Percentiles rank a stretch among this genome's conserved stretches.
These are phyloP conservation scores for Monascus ruber DNA, from an alignment of 2,329 filamentous ascomycete genomes.

Conservation along the genomic window DNA sequence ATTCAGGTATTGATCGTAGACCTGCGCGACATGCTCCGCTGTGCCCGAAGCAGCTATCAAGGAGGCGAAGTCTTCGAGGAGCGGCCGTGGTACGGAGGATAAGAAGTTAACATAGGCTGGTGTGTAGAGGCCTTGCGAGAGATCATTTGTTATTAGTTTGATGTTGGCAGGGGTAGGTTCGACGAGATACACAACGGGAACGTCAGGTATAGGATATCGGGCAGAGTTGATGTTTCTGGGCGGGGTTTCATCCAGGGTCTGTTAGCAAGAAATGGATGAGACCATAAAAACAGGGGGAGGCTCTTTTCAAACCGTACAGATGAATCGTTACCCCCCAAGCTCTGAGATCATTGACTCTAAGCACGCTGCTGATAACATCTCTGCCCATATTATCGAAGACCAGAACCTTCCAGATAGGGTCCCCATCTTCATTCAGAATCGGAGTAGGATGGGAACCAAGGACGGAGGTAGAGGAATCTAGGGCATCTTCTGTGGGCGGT, in stretches of 20 bases:
- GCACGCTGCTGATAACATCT: conserved; percentile 92
- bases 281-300: conserved; percentile 6
- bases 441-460: conserved; percentile 59
- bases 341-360: conserved; percentile 85
- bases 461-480: conserved; percentile 53
- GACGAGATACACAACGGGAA: conserved; percentile 91
- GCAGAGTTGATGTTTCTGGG: conserved; percentile 64
- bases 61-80: conserved; percentile 88
- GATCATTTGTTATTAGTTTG: conserved; percentile 69
- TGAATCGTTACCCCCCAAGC: conserved; percentile 95
- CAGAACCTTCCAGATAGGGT: conserved; percentile 94
- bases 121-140: conserved; percentile 78
- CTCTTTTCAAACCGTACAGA: conserved; percentile 46
- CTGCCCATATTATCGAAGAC: conserved; percentile 87
- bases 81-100: conserved; percentile 76
- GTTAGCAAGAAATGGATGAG: conserved; percentile 11
- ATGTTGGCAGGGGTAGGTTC: conserved; percentile 77
- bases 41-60: conserved; percentile 77
- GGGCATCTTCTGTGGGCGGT: conserved; percentile 42
- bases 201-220: conserved; percentile 86
- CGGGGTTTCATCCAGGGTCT: background rate
- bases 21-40: conserved; percentile 78
- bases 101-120: conserved; percentile 96
- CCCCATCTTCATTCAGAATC: conserved; percentile 73
- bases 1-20: conserved; percentile 95